Evolutionary conservation across 352 stramenopile genomes (phyloP), one percentile per base, ranked within the genome.

Genomic region (Nothophytophthora sp.): DNA sequence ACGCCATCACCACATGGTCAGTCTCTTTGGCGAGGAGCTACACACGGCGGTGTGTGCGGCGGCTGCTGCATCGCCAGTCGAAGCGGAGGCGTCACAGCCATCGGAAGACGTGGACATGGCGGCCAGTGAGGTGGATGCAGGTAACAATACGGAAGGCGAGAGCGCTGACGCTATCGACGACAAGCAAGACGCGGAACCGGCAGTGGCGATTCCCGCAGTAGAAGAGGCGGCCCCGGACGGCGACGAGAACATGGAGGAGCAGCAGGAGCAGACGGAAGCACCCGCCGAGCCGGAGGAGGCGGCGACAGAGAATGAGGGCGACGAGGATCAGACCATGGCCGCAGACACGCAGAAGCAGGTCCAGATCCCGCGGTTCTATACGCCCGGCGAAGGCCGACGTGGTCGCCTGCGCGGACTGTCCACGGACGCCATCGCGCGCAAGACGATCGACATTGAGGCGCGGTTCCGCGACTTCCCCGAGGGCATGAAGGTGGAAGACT

Each of bases 401-500:
- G 81, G 78, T 1, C 69, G 81, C 5, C 50, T 84, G 42, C 73
- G 81, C 34, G 76, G 76, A 0, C 48, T 92, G 16, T 88, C 81
- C 19, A 85, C 67, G 5, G 81, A 90, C 38, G 61, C 76, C 2
- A 84, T 92, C 42, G 57, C 65, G 0, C 74, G 74, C 35, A 92
- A 89, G 47, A 72, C 47, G 35, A 71, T 50, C 24, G 84, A 92
- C 43, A 92, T 95, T 50, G 84, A 92, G 33, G 65, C 77, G 18
- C 80, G 81, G 5, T 95, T 95, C 39, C 61, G 68, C 13, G 79
- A 92, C 18, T 91, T 89, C 39, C 63, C 80, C 1, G 81, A 95
- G 12, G 84, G 84, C 29, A 91, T 95, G 78, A 90, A 88, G 38
- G 76, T 92, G 10, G 81, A 92, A 43, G 79, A 90, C 40, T 95